These are phyloP conservation scores for Novymonas esmeraldas DNA, from an alignment of 208 protist genomes.

Conservation along the genomic window DNA sequence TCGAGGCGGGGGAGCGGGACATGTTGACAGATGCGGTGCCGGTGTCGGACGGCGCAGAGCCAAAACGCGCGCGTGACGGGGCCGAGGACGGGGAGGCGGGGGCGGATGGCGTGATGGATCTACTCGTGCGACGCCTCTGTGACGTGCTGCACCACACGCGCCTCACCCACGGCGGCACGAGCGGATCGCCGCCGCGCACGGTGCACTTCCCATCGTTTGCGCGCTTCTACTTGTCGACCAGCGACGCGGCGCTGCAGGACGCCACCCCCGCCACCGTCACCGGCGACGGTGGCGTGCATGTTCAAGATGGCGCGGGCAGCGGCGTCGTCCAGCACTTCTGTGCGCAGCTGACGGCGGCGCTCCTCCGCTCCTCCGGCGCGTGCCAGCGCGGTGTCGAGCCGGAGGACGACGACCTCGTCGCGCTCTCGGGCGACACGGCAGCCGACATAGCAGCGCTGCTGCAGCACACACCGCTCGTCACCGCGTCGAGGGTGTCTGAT, in stretches of 20 bases:
- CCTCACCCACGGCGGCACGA: background rate
- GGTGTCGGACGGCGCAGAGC: too few relatives aligned
- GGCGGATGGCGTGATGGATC: background rate
- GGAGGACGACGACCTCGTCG: background rate
- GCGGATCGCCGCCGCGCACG: background rate
- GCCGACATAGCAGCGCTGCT: slow-evolving; percentile 12
- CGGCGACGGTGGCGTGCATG: background rate
- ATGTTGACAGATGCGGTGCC: too few relatives aligned
- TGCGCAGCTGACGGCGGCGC: slow-evolving; percentile 5
- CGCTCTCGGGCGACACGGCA: slow-evolving; percentile 18
- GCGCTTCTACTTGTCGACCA: slow-evolving; percentile 22
- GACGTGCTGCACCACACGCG: slow-evolving; percentile 17
- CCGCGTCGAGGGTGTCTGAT: background rate
- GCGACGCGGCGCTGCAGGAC: slow-evolving; percentile 3
- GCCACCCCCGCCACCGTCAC: background rate
- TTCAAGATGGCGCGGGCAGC: background rate
- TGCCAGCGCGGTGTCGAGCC: background rate
- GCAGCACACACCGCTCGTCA: slow-evolving; percentile 15
- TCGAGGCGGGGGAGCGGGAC: too few relatives aligned
- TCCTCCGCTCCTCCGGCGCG: slow-evolving; percentile 11
- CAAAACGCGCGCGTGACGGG: background rate
- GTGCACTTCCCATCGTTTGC: slow-evolving; percentile 29
- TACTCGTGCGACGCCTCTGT: slow-evolving; percentile 10
- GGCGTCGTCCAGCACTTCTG: slow-evolving; percentile 3
- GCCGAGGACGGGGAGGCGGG: background rate